A percentile compares a stretch with the other conserved stretches of the same genome.
Conservation (phyloP, 2,329 filamentous ascomycete species). For the Lecanicillium sp. region DNA sequence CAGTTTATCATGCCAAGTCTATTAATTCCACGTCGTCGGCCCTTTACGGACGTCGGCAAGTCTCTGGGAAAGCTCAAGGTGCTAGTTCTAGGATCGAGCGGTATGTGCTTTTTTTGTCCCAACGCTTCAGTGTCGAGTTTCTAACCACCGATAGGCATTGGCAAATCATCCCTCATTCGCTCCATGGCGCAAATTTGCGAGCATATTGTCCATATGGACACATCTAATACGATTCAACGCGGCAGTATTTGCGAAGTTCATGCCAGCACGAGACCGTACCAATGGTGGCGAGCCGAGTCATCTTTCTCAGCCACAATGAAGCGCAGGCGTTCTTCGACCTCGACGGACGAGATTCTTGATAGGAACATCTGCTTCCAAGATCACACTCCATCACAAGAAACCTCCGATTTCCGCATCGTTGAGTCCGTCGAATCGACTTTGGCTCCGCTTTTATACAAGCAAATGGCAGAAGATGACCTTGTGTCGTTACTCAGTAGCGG, state of each 20-base stretch:
- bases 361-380: constrained; percentile 93
- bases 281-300: constrained; percentile 80
- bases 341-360: constrained; percentile 70
- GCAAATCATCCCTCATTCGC: constrained; percentile 84
- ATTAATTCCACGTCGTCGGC: constrained; percentile 77
- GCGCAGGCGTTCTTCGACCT: constrained; percentile 53
- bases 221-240: constrained; percentile 33
- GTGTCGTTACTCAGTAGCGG: constrained; percentile 71
- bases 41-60: constrained; percentile 84
- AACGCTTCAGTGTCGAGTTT: too few species aligned
- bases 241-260: constrained; percentile 56
- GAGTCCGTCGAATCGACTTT: constrained; percentile 59
- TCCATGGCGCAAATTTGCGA: constrained; percentile 80
- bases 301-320: constrained; percentile 50
- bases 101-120: constrained; percentile 41
- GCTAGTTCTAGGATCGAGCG: constrained; percentile 73
- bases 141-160: constrained; percentile 49
- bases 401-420: constrained; percentile 49
- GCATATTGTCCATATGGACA: constrained; percentile 90
- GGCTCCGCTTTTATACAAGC: constrained; percentile 27
- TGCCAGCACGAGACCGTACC: constrained; percentile 77
- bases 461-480: constrained; percentile 67
- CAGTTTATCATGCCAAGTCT: constrained; percentile 98
- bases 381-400: constrained; percentile 12
- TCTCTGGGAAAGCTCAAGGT: constrained; percentile 80